Evolutionary conservation across 2,329 filamentous ascomycete genomes (phyloP), one percentile per base, ranked within the genome.

Genomic region (Cyanodermella asteris): DNA sequence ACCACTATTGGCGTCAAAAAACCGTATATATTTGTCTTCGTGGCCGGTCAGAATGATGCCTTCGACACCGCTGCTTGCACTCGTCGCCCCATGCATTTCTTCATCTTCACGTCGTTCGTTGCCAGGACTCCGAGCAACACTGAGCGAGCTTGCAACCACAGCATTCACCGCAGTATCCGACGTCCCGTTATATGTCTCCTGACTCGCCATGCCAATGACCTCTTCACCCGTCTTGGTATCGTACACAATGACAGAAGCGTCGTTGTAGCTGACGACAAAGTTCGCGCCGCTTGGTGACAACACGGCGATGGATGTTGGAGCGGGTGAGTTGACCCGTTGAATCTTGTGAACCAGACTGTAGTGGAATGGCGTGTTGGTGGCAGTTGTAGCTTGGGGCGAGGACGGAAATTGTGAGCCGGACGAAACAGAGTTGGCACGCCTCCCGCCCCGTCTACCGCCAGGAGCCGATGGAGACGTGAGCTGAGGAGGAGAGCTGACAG

Each of bases 1-100:
- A 94, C 87, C 87, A 52, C 80, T 91, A 45, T 97, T 94, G 34
- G 87, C 87, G 57, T 97, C 87, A 47, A 91, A 97, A 60, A 97
- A 91, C 36, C 84, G 65, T 38, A 97, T 81, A 42, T 81, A 93
- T 38, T 77, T 72, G 52, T 97, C 87, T 55, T 97, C 87, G 44
- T 97, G 84, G 35, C 87, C 87, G 32, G 77, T 90, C 35, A 97
- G 93, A 30, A 97, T 76, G 13, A 90, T 77, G 8, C 87, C 87
- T 47, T 93, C 82, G 1, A 91, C 71, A 17, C 75, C 75, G 28
- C 73, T 78, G 25, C 71, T 74, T 6, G 72, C 71, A 13, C 77
- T 76, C 7, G 87, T 94, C 5, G 84, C 80, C 2, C 81, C 80
- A 21, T 73, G 73, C 5, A 67, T 56, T 7, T 64, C 59, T 33